Evolutionary conservation across 75 land plant genomes (phyloP).

Genomic region (Selaginella moellendorffii): DNA sequence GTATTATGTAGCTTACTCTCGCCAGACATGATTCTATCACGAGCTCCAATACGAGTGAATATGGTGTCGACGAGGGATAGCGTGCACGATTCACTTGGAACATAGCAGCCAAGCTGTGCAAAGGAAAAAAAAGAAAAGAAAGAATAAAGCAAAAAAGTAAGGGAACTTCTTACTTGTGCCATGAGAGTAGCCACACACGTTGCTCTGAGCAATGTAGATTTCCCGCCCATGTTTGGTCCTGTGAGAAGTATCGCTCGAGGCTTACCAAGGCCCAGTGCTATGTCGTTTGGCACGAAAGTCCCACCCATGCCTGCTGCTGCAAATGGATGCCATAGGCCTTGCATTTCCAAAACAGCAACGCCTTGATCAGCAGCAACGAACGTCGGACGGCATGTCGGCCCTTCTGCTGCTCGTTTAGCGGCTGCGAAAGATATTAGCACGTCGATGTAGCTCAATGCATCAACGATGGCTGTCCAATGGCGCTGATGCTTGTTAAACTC

Average conservation of each 20-base stretch:
- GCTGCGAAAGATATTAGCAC: conserved; percentile 73
- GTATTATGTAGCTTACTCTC: conserved; percentile 92
- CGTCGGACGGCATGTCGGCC: conserved; percentile 53
- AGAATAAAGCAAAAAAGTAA: not conserved
- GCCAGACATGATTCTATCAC: conserved; percentile 88
- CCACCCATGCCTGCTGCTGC: conserved; percentile 45
- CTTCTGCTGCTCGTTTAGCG: conserved; percentile 26
- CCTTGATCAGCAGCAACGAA: conserved; percentile 29
- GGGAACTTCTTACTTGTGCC: conserved; percentile 90
- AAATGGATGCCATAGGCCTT: conserved; percentile 94
- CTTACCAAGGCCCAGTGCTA: conserved; percentile 40
- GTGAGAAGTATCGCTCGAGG: conserved; percentile 65
- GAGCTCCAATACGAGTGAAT: conserved; percentile 87
- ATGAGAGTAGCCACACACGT: conserved; percentile 81
- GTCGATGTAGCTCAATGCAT: conserved; percentile 51
- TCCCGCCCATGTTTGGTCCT: conserved; percentile 99
- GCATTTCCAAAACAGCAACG: conserved; percentile 35
- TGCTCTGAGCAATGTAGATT: conserved; percentile 81
- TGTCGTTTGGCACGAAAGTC: conserved; percentile 52
- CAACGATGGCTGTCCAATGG: conserved; percentile 43
- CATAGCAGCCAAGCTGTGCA: conserved; percentile 83
- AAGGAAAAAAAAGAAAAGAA: not conserved
- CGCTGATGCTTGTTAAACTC: conserved; percentile 35
- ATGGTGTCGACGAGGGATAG: conserved; percentile 68
- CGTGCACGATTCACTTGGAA: conserved; percentile 55